Percentiles rank a stretch among this genome's conserved stretches.
These are phyloP conservation scores for Aspergillus bertholletiae DNA, from an alignment of 495 filamentous ascomycete species.

Conservation along the genomic window DNA sequence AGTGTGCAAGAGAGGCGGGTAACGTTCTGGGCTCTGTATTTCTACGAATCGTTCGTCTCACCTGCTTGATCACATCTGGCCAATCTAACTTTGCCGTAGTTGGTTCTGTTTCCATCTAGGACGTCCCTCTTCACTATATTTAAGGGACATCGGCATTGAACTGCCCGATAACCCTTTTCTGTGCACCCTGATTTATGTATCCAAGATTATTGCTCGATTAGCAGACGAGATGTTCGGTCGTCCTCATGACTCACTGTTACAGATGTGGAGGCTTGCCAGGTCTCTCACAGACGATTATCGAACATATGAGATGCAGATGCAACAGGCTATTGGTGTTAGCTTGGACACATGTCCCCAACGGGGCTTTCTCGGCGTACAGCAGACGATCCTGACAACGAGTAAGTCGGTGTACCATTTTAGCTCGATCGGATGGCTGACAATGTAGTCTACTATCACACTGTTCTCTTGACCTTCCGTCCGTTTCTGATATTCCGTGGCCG, in stretches of 20 bases:
- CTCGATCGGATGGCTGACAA: neutral
- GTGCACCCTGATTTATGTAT: conserved; percentile 26
- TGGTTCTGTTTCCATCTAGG: conserved; percentile 44
- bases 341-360: conserved; percentile 27
- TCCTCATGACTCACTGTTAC: conserved; percentile 38
- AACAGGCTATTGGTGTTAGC: conserved; percentile 31
- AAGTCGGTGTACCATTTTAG: conserved; percentile 10
- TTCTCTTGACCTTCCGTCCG: conserved; percentile 42
- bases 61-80: neutral
- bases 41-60: conserved; percentile 37
- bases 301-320: conserved; percentile 24
- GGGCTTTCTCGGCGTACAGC: conserved; percentile 32
- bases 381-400: conserved; percentile 35
- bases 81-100: conserved; percentile 16
- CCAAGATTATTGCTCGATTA: conserved; percentile 32
- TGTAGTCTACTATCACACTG: conserved; percentile 39
- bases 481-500: conserved; percentile 45
- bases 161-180: conserved; percentile 35
- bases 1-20: conserved; percentile 32
- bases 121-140: conserved; percentile 32
- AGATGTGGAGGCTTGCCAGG: conserved; percentile 41
- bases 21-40: conserved; percentile 41
- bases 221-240: conserved; percentile 37
- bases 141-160: conserved; percentile 34
- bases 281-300: conserved; percentile 36